These are phyloP conservation scores for Chlamydomonas urium DNA, from an alignment of 139 green algal genomes.

Conservation along the genomic window DNA sequence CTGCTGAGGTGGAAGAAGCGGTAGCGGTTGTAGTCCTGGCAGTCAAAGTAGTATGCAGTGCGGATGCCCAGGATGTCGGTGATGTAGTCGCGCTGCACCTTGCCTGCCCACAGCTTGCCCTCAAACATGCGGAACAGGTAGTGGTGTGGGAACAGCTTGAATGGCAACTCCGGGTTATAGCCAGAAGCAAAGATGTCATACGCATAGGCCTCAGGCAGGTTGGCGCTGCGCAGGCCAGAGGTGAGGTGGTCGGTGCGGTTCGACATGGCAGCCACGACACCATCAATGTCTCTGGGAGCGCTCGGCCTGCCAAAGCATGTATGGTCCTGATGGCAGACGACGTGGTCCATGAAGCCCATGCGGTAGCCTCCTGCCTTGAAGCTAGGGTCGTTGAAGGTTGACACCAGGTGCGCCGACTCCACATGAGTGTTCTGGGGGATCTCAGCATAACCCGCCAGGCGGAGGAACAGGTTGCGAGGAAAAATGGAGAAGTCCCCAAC, in stretches of 20 bases:
- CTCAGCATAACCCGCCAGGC: neutral
- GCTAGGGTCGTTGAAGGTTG: too few relatives aligned
- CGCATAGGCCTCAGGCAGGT: neutral
- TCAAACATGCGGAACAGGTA: neutral
- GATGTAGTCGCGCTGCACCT: neutral
- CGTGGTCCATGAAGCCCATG: too few relatives aligned
- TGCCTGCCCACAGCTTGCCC: neutral
- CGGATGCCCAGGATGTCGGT: neutral
- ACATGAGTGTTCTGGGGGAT: constrained; percentile 1
- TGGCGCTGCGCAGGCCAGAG: neutral
- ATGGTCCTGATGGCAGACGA: too few relatives aligned
- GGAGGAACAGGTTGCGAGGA: neutral
- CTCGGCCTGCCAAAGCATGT: too few relatives aligned
- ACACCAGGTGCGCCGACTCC: neutral
- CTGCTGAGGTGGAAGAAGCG: neutral
- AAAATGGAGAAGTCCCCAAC: neutral
- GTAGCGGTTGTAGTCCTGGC: neutral
- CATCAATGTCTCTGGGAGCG: too few relatives aligned
- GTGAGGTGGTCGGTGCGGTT: neutral
- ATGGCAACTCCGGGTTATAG: neutral
- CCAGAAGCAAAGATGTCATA: neutral
- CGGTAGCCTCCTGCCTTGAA: too few relatives aligned
- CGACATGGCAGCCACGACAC: too few relatives aligned
- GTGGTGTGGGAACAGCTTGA: neutral
- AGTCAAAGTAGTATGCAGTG: neutral